A percentile compares a stretch with the other conserved stretches of the same genome.
Evolutionary conservation across 192 early-diverging fungal species (phyloP).

Genomic region (Powellomyces hirtus): DNA sequence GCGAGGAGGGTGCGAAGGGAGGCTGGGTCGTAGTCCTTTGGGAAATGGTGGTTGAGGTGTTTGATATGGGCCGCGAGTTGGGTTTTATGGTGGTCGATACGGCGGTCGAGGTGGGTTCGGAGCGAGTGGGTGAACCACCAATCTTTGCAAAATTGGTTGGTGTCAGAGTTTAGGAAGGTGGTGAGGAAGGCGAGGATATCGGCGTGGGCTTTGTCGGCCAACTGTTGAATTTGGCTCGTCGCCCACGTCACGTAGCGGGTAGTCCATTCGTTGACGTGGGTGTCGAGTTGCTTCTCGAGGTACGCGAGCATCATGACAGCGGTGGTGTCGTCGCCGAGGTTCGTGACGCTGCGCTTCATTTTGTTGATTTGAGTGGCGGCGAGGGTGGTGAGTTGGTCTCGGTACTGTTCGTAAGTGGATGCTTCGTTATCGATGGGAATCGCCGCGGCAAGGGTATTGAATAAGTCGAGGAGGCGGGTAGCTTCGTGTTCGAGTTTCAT

Average conservation of each 20-base stretch:
- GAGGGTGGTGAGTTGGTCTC: neutral
- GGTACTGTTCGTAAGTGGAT: conserved; percentile 3
- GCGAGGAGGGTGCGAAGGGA: neutral
- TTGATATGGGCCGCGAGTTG: neutral
- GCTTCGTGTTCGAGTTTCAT: conserved; percentile 25
- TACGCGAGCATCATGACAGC: conserved; percentile 2
- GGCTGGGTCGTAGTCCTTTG: neutral
- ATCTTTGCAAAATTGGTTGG: neutral
- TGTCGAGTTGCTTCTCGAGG: conserved; percentile 8
- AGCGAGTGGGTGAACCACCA: conserved; percentile 13
- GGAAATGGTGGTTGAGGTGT: neutral
- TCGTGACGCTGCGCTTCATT: conserved; percentile 7
- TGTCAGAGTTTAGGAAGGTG: neutral
- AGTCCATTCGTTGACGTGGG: neutral
- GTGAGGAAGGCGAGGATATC: neutral
- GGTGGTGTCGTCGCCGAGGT: conserved; percentile 11
- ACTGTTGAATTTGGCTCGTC: neutral
- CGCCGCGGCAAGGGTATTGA: neutral
- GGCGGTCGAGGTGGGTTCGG: neutral
- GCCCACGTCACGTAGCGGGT: conserved; percentile 5
- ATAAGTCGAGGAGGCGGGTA: conserved; percentile 2
- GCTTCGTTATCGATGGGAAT: neutral
- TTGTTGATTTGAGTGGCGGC: neutral
- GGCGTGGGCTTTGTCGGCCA: conserved; percentile 5
- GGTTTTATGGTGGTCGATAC: neutral